A percentile compares a stretch with the other conserved stretches of the same genome.
Evolutionary conservation across 352 stramenopile genomes (phyloP).

Genomic region (Plasmopara halstedii): DNA sequence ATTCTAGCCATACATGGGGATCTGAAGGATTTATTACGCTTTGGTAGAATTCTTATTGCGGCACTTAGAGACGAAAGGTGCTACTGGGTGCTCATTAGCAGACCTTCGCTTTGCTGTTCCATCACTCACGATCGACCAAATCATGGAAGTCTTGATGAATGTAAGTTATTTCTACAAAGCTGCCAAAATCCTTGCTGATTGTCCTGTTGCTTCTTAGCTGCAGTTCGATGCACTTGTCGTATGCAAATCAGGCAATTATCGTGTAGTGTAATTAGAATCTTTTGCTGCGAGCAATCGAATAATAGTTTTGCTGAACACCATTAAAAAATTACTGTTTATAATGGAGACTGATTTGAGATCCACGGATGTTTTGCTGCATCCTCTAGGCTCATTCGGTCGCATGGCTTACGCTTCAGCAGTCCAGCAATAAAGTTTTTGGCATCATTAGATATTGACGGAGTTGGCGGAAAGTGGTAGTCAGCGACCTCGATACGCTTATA

Average conservation of each 20-base stretch:
- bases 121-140: constrained; percentile 32
- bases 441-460: constrained; percentile 34
- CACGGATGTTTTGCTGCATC: constrained; percentile 52
- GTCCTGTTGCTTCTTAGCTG: constrained; percentile 22
- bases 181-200: constrained; percentile 1
- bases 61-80: constrained; percentile 27
- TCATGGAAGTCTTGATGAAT: constrained; percentile 48
- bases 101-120: constrained; percentile 60
- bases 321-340: too few species aligned
- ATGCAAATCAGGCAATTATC: constrained; percentile 44
- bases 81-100: constrained; percentile 30
- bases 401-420: constrained; percentile 46
- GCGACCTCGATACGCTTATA: constrained; percentile 64
- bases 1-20: too few species aligned
- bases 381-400: constrained; percentile 50
- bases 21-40: neutral
- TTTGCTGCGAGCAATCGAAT: neutral
- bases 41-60: constrained; percentile 34
- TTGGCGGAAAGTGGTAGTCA: constrained; percentile 50
- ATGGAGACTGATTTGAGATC: constrained; percentile 32
- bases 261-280: constrained; percentile 27
- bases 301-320: constrained; percentile 2
- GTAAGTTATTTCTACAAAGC: constrained; percentile 20
- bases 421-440: constrained; percentile 60
- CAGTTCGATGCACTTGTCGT: constrained; percentile 65